Conservation (phyloP, 441 rosid genomes). For the Theobroma grandiflorum region DNA sequence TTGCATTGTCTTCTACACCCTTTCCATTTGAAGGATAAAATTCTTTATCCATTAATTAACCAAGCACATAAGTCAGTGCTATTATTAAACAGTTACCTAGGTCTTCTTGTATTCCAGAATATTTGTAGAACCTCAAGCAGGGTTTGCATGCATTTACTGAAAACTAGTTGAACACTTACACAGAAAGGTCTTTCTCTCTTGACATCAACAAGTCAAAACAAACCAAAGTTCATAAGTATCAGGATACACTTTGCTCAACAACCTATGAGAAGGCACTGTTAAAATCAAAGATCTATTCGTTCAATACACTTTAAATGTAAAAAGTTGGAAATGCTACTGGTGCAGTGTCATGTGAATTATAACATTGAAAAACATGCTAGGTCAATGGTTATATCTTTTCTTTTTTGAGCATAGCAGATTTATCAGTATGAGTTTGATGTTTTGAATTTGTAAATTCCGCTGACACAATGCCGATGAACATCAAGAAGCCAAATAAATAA, state of each 20-base stretch:
- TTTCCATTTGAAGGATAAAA: not conserved
- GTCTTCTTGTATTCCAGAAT: not conserved
- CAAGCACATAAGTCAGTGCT: not conserved
- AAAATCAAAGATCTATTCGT: not conserved
- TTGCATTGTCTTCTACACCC: not conserved
- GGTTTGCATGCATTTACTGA: not conserved
- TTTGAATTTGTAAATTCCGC: not conserved
- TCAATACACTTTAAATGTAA: not conserved
- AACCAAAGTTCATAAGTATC: not conserved
- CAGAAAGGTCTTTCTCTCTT: not conserved
- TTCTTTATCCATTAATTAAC: slow-evolving; percentile 19
- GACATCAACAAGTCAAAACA: not conserved
- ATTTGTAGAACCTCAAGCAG: not conserved
- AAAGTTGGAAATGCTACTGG: not conserved
- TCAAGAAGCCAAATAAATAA: slow-evolving; percentile 13
- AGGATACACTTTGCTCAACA: not conserved
- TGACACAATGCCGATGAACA: not conserved
- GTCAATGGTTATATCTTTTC: too few relatives aligned
- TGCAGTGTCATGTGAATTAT: too few relatives aligned
- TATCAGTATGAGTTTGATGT: too few relatives aligned
- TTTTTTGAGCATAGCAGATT: too few relatives aligned
- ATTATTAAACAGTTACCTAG: not conserved
- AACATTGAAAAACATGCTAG: too few relatives aligned
- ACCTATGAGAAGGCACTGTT: not conserved
- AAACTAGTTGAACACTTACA: not conserved